Evolutionary conservation across 1,139 yeast species (phyloP).

Genomic region (Nakaseomyces delphensis): DNA sequence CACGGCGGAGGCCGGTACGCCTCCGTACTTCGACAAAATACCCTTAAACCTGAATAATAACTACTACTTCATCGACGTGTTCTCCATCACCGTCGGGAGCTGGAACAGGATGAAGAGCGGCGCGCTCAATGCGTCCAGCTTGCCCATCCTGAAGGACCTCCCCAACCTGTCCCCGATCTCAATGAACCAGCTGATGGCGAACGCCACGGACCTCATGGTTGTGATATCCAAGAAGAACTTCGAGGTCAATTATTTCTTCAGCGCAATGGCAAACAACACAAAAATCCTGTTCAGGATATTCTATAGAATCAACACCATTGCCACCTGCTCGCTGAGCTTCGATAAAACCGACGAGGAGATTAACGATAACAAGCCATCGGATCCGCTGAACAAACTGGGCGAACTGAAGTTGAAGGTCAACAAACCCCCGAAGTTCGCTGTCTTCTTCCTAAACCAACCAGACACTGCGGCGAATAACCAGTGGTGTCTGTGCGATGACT

Average conservation of each 20-base stretch:
- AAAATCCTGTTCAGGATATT: conserved; percentile 63
- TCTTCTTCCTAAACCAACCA: conserved; percentile 44
- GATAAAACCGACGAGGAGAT: conserved; percentile 10
- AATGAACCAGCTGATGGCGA: conserved; percentile 51
- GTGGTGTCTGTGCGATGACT: conserved; percentile 79
- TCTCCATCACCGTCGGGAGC: conserved; percentile 60
- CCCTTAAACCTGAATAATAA: conserved; percentile 56
- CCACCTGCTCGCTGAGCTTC: conserved; percentile 30
- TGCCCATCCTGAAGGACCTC: conserved; percentile 36
- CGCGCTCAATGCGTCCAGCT: conserved; percentile 36
- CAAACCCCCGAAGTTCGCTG: conserved; percentile 68
- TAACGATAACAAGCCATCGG: conserved; percentile 5
- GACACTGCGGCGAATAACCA: conserved; percentile 43
- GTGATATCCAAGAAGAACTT: conserved; percentile 57
- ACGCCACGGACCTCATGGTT: conserved; percentile 56
- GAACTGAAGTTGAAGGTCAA: conserved; percentile 46
- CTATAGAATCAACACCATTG: conserved; percentile 42
- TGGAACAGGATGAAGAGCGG: conserved; percentile 76
- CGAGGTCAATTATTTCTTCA: conserved; percentile 66
- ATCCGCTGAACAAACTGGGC: conserved; percentile 28
- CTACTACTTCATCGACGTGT: conserved; percentile 58
- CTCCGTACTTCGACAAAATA: conserved; percentile 31
- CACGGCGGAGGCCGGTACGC: conserved; percentile 10
- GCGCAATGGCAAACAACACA: conserved; percentile 57
- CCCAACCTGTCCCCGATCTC: conserved; percentile 60